Percentiles rank a stretch among this genome's conserved stretches.
phyloP scores from a whole-genome alignment of 2,329 filamentous ascomycete genomes.

The Neofusicoccum kwambonambiense region DNA sequence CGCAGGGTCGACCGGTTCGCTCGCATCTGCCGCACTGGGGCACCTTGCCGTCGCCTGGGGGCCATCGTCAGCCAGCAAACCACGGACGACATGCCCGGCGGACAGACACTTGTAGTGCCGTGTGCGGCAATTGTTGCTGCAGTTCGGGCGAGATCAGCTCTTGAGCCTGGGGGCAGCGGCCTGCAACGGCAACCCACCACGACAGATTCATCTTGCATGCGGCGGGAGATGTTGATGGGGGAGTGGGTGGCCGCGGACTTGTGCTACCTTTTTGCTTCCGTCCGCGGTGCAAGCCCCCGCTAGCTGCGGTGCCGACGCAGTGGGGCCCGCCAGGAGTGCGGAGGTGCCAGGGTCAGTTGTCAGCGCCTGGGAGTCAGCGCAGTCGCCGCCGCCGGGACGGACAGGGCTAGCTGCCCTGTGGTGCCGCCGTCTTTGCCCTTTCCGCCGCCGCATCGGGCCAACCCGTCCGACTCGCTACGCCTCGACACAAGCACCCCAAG shows the following conservation, averaged over 20 bases:
- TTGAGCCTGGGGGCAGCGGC: conserved; percentile 5
- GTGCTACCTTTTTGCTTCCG: neutral
- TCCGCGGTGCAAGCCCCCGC: conserved; percentile 4
- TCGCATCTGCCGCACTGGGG: conserved; percentile 34
- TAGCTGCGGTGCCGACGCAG: neutral
- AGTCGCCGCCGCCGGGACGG: too few species aligned
- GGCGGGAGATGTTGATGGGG: neutral
- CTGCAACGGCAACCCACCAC: neutral
- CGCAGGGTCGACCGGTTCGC: conserved; percentile 33
- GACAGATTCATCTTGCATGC: neutral
- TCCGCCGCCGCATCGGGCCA: neutral
- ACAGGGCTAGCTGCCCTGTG: neutral
- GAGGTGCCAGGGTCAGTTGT: neutral
- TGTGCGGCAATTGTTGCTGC: conserved; percentile 37
- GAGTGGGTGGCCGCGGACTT: neutral
- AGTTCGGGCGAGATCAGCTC: conserved; percentile 25
- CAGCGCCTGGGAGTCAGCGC: neutral
- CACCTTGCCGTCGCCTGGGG: conserved; percentile 34
- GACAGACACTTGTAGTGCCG: conserved; percentile 38
- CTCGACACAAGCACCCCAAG: neutral
- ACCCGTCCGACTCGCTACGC: neutral
- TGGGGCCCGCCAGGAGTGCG: neutral
- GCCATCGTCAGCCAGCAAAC: neutral
- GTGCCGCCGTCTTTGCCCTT: neutral
- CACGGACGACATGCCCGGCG: neutral